Evolutionary conservation across 148 eudicot species (phyloP).

Genomic region (Simmondsia chinensis): DNA sequence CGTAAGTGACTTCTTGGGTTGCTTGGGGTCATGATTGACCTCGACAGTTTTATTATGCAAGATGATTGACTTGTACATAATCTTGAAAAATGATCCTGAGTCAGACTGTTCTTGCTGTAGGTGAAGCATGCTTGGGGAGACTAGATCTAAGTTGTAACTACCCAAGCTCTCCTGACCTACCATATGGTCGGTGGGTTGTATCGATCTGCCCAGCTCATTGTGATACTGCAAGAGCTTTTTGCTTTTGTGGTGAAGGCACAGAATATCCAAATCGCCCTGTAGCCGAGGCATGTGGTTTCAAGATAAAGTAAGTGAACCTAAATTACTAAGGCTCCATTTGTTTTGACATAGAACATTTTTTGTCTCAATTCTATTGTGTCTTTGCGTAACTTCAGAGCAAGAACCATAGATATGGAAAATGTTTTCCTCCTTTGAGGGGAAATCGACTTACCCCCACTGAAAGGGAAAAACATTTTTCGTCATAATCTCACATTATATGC

Average conservation of each 20-base stretch:
- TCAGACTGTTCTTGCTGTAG: constrained; percentile 31
- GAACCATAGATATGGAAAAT: too few species aligned
- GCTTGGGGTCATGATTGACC: neutral
- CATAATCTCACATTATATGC: too few species aligned
- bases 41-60: neutral
- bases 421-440: too few species aligned
- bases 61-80: too few species aligned
- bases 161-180: constrained; percentile 47
- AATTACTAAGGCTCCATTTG: too few species aligned
- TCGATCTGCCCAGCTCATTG: constrained; percentile 78
- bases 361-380: too few species aligned
- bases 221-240: constrained; percentile 87
- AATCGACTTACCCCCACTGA: too few species aligned
- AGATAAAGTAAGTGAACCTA: constrained; percentile 44
- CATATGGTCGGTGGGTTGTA: constrained; percentile 78
- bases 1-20: too few species aligned
- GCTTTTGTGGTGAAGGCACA: constrained; percentile 95
- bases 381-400: too few species aligned
- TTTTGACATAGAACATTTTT: too few species aligned
- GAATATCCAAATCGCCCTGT: constrained; percentile 89
- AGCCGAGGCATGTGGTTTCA: constrained; percentile 85
- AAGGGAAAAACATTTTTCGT: too few species aligned
- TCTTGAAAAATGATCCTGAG: too few species aligned
- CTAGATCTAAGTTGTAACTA: constrained; percentile 57
- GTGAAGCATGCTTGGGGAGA: constrained; percentile 62